A percentile compares a stretch with the other conserved stretches of the same genome.
Evolutionary conservation across 352 stramenopile species (phyloP).

Genomic region (Elongisporangium undulatum): DNA sequence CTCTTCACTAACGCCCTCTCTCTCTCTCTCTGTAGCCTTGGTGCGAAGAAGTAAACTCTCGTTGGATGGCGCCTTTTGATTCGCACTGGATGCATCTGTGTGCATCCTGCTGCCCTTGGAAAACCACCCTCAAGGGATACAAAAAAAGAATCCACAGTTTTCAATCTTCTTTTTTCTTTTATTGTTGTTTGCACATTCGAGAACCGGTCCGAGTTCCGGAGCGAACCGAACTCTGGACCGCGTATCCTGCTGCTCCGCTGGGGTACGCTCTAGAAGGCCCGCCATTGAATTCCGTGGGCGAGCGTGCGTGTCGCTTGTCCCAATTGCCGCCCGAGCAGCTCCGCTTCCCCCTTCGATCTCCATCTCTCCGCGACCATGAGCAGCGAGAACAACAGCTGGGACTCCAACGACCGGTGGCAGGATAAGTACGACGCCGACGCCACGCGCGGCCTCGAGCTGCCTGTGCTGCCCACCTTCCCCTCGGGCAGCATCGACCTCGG

Average conservation of each 20-base stretch:
- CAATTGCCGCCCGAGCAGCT: neutral
- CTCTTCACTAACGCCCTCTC: neutral
- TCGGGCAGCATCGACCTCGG: constrained; percentile 77
- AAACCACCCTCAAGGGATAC: neutral
- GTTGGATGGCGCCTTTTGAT: neutral
- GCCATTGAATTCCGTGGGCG: neutral
- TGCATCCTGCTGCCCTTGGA: neutral
- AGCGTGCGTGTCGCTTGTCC: neutral
- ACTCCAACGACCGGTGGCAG: constrained; percentile 75
- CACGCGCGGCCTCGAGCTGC: constrained; percentile 57
- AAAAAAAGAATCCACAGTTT: neutral
- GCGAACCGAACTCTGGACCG: neutral
- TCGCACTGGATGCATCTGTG: constrained; percentile 1
- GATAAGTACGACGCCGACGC: constrained; percentile 47
- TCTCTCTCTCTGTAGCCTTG: constrained; percentile 9
- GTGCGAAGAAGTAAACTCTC: constrained; percentile 40
- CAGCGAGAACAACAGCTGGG: constrained; percentile 41
- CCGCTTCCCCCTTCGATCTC: neutral
- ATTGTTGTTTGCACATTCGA: neutral
- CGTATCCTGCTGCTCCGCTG: neutral
- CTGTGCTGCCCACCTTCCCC: constrained; percentile 67
- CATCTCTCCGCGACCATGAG: constrained; percentile 20
- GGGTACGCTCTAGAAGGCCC: neutral
- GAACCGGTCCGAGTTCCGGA: neutral
- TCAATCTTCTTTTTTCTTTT: neutral